Evolutionary conservation across 2,329 filamentous ascomycete species (phyloP), one percentile per base, ranked within the genome.

Genomic region (Ophiostoma montium): DNA sequence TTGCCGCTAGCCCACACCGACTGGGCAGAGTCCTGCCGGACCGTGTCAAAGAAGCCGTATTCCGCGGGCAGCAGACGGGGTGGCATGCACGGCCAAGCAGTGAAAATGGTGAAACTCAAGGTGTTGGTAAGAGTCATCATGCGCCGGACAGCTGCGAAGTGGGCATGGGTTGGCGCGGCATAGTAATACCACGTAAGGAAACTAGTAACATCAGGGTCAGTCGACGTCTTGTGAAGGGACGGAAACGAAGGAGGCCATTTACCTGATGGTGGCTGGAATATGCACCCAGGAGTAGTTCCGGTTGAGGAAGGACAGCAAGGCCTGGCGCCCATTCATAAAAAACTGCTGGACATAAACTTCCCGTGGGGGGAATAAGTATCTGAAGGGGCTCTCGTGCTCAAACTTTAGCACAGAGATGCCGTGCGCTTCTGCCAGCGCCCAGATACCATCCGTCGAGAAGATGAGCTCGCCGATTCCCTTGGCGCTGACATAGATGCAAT

Each of bases 211-310:
- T 18, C 15, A 16, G 7, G 13, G 13, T 39, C 21, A 39, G 36
- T n/a, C n/a, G n/a, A n/a, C n/a, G n/a, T n/a, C 36, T 19, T 39
- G 18, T 9, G 13, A 18, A 18, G 36, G 21, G 36, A n/a, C 3
- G n/a, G 9, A 15, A 35, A 3, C 10, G 16, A 18, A 21, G 16
- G 19, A 18, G 19, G 6, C 8, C 7, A 39, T 18, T 41, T 13
- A 41, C 38, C 38, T 41, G 11, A 42, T 42, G 23, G 39, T 42
- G 15, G 39, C 39, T 11, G 39, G 39, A 16, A 42, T 42, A 5
- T 42, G 39, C 15, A 42, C 39, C 39, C 39, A 42, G 23, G 39
- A 42, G 39, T 42, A 42, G 23, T 42, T 42, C 13, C 39, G 39
- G 39, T 42, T 42, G 39, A 42, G 39, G 8, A 42, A 42, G 15